These are phyloP conservation scores for Xylaria sp. DNA, from an alignment of 2,329 filamentous ascomycete species.

Conservation along the genomic window DNA sequence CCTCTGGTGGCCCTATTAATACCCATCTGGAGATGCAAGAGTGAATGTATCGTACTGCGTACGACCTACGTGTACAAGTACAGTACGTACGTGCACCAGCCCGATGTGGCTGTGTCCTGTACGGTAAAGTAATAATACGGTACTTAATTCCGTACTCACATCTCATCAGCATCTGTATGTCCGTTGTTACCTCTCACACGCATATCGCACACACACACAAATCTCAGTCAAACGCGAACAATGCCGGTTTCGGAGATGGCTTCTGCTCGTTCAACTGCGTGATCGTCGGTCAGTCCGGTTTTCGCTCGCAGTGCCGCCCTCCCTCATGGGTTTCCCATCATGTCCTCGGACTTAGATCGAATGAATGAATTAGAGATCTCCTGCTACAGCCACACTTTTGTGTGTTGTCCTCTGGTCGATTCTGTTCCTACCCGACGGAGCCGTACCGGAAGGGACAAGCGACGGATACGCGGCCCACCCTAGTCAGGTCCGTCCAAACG, in stretches of 20 bases:
- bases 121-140: neutral
- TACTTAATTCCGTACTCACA: too few relatives aligned
- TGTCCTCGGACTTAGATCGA: too few relatives aligned
- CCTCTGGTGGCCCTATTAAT: neutral
- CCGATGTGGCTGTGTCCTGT: neutral
- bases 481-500: too few relatives aligned
- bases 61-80: neutral
- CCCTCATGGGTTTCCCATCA: too few relatives aligned
- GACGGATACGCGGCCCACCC: too few relatives aligned
- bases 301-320: neutral
- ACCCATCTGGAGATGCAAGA: too few relatives aligned
- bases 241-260: neutral
- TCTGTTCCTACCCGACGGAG: neutral
- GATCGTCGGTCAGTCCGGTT: neutral
- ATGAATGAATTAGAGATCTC: too few relatives aligned
- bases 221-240: neutral
- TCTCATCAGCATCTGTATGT: too few relatives aligned
- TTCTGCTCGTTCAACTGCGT: neutral
- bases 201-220: too few relatives aligned
- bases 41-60: too few relatives aligned
- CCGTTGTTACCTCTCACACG: neutral
- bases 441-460: too few relatives aligned
- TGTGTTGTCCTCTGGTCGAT: neutral
- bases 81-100: neutral
- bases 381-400: neutral